Conservation (phyloP, 176 grass and related monocot species). For the Eragrostis nindensis region DNA sequence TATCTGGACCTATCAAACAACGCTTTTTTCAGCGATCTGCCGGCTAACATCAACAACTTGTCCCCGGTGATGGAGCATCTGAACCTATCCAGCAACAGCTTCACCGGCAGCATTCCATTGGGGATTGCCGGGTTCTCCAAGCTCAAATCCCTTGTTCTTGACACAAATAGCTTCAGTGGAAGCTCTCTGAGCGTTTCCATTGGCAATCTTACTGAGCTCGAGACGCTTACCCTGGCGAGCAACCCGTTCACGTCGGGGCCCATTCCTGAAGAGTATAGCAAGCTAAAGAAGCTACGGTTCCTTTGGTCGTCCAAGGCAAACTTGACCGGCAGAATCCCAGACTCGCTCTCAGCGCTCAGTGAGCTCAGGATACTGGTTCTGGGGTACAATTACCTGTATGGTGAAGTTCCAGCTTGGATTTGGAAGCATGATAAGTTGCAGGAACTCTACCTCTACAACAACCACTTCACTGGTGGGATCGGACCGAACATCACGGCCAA, state of each 20-base stretch:
- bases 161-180: conserved; percentile 47
- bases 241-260: conserved; percentile 54
- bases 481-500: conserved; percentile 4
- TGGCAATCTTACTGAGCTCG: conserved; percentile 5
- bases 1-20: no score
- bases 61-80: no score
- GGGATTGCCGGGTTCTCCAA: conserved; percentile 35
- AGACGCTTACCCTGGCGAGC: conserved; percentile 40
- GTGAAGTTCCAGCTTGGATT: conserved; percentile 60
- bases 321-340: conserved; percentile 60
- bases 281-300: conserved; percentile 42
- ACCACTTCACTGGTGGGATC: conserved; percentile 51
- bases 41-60: no score
- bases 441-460: conserved; percentile 10
- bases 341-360: conserved; percentile 34
- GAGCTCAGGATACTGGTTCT: conserved; percentile 41
- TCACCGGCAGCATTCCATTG: conserved; percentile 51
- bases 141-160: conserved; percentile 33
- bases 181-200: conserved; percentile 40
- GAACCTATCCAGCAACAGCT: conserved; percentile 51
- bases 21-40: no score
- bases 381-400: conserved; percentile 32
- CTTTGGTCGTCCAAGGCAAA: conserved; percentile 36
- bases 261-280: conserved; percentile 37
- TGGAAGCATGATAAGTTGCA: conserved; percentile 46